A percentile compares a stretch with the other conserved stretches of the same genome.
These are phyloP conservation scores for Moricandia moricandioides DNA, from an alignment of 345 rosid genomes.

Conservation along the genomic window DNA sequence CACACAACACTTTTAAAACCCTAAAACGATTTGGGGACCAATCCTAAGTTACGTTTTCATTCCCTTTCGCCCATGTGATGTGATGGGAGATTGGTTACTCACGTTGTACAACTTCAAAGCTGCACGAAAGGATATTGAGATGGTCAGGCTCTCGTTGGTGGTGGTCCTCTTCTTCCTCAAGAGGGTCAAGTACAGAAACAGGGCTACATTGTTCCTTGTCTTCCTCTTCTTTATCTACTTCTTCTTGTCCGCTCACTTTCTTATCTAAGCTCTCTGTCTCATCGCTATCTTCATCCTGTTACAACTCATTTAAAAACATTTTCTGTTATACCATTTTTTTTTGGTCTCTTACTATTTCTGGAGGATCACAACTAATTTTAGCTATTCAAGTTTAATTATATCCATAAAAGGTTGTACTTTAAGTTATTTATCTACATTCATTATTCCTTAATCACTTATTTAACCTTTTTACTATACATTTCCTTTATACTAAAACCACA, in stretches of 20 bases:
- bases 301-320: conserved; percentile 31
- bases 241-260: conserved; percentile 39
- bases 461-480: not conserved
- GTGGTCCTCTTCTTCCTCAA: conserved; percentile 41
- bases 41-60: not conserved
- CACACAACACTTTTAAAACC: conserved; percentile 3
- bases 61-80: conserved; percentile 2
- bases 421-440: not conserved
- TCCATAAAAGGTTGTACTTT: not conserved
- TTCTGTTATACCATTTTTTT: conserved; percentile 31
- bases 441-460: not conserved
- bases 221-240: conserved; percentile 56
- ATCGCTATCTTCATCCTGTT: conserved; percentile 50
- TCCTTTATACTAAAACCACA: not conserved
- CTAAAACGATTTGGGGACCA: conserved; percentile 1
- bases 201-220: conserved; percentile 92
- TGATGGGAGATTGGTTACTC: conserved; percentile 36
- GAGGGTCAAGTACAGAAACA: conserved; percentile 84
- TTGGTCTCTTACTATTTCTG: conserved; percentile 26
- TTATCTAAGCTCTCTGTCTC: conserved; percentile 41
- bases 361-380: conserved; percentile 25
- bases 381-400: conserved; percentile 19
- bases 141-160: conserved; percentile 42
- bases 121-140: conserved; percentile 39
- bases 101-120: conserved; percentile 80